Base-by-base conservation (phyloP, 1,284 basidiomycete genomes). In the Puccinia sorghi region DNA sequence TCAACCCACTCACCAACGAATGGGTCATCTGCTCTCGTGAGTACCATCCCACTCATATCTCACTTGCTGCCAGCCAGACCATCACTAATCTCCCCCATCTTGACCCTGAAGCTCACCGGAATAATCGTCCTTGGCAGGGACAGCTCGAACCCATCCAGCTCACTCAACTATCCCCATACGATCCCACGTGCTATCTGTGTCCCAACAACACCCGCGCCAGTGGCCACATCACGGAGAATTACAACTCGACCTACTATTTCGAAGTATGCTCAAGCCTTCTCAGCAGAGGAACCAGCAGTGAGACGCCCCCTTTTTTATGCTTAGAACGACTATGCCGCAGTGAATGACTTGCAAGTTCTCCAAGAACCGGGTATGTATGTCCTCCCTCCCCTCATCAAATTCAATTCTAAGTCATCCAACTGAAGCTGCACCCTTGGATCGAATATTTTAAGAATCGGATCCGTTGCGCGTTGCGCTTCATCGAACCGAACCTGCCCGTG, bases 171-270 rank as follows among this genome's bases (percentile, higher is more conserved):
- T 92, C 91, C 0, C 80, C 87, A 54, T 90, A 94, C 84, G 94
- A 97, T 82, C 87, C 89, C 5, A 86, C 87, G 54, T 98, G 95
- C 84, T 96, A 94, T 84, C 89, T 97, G 59, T 98, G 95, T 83
- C 94, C 95, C 0, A 90, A 93, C 20, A 97, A 97, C 84, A 83
- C 85, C 32, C 89, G 95, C n/a, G 90, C 91, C 0, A 90, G 90
- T 7, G 94, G 93, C 0, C 85, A 88, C 79, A 84, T 85, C 79
- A 97, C 94, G 83, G 90, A 89, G 2, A 81, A 85, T 15, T 97
- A 94, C 85, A 84, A 86, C 7, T 85, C 89, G 22, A 94, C 91
- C 2, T 90, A 88, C 73, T 82, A 83, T 9, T 84, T 83, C 50
- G 83, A 84, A 80, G 83, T 84, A 32, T 32, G 80, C 27, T 78